Percentiles rank a stretch among this genome's conserved stretches.
Evolutionary conservation across 495 filamentous ascomycete genomes (phyloP).

Genomic region (Xylaria grammica): DNA sequence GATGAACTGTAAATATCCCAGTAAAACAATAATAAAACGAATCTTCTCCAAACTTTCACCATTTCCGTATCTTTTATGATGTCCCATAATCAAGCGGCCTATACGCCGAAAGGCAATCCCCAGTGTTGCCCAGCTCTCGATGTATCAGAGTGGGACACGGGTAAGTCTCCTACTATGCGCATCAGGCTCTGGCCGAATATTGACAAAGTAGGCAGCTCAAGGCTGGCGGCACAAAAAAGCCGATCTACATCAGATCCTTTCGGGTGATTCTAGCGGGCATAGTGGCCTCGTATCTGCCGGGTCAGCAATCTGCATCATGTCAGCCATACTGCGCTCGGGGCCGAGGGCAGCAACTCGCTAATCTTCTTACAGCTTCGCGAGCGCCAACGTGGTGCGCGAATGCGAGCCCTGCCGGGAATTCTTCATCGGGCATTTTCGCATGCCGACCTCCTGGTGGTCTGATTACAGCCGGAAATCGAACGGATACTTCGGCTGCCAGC

Average conservation of each 20-base stretch:
- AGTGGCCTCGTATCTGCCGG: background rate
- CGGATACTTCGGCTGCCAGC: constrained; percentile 17
- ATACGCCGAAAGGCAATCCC: background rate
- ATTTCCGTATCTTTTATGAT: background rate
- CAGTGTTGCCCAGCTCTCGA: background rate
- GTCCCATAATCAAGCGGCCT: background rate
- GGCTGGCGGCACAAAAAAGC: background rate
- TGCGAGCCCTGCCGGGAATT: constrained; percentile 2
- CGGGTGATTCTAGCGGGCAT: background rate
- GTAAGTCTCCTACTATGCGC: background rate
- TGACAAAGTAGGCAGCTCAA: background rate
- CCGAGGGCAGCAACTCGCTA: background rate
- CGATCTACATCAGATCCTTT: background rate
- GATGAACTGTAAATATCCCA: no score
- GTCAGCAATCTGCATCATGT: constrained; percentile 2
- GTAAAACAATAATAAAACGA: no score
- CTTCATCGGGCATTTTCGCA: constrained; percentile 11
- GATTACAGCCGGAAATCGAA: constrained; percentile 16
- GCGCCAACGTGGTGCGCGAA: constrained; percentile 6
- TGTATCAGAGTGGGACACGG: constrained; percentile 6
- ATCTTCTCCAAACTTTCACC: no score
- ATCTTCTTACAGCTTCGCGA: constrained; percentile 13
- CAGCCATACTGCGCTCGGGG: background rate
- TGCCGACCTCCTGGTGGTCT: constrained; percentile 21
- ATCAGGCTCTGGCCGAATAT: background rate